Evolutionary conservation across 441 rosid species (phyloP).

Genomic region (Adansonia rubrostipa): DNA sequence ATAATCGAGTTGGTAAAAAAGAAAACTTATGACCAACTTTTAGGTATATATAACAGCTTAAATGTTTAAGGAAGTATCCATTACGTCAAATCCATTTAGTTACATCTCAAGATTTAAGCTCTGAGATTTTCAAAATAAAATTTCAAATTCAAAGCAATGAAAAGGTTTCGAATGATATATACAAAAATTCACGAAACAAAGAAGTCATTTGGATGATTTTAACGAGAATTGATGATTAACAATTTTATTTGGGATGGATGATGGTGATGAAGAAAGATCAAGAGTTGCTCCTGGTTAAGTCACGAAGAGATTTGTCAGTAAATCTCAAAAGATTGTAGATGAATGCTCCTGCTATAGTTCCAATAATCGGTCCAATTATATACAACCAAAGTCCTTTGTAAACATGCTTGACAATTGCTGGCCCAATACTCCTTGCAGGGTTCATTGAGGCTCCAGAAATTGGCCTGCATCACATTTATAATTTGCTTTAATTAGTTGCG

Average conservation of each 20-base stretch:
- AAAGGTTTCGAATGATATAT: too few species aligned
- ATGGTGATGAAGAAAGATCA: slow-evolving; percentile 31
- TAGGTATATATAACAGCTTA: too few species aligned
- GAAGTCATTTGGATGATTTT: background rate
- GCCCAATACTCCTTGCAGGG: slow-evolving; percentile 83
- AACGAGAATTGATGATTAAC: background rate
- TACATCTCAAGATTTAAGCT: too few species aligned
- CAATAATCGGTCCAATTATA: slow-evolving; percentile 59
- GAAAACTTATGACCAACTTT: too few species aligned
- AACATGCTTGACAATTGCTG: slow-evolving; percentile 60
- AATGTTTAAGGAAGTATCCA: too few species aligned
- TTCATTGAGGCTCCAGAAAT: slow-evolving; percentile 90
- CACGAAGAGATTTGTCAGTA: slow-evolving; percentile 48
- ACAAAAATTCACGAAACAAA: background rate
- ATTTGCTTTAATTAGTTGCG: background rate
- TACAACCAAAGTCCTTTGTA: slow-evolving; percentile 72
- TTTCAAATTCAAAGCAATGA: too few species aligned
- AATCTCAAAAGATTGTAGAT: slow-evolving; percentile 54
- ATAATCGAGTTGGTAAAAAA: too few species aligned
- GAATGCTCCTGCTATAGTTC: slow-evolving; percentile 59
- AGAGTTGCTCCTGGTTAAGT: slow-evolving; percentile 29
- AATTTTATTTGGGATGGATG: slow-evolving; percentile 9
- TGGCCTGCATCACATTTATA: slow-evolving; percentile 42
- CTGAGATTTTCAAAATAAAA: too few species aligned
- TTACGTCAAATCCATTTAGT: too few species aligned